A percentile compares a stretch with the other conserved stretches of the same genome.
These are phyloP conservation scores for Triticum aestivum DNA, from an alignment of 176 grass and related monocot species.

Conservation along the genomic window IWGSC_CS_RefSeq_v2.1 NC_057802.1:291969970-291970469, in stretches of 20 bases:
- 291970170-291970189: slow-evolving; percentile 86
- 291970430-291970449: slow-evolving; percentile 62
- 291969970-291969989: slow-evolving; percentile 23
- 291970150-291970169: slow-evolving; percentile 88
- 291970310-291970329: slow-evolving; percentile 27
- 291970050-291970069: slow-evolving; percentile 54
- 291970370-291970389: slow-evolving; percentile 22
- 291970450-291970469: slow-evolving; percentile 69
- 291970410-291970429: slow-evolving; percentile 98
- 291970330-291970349: slow-evolving; percentile 16
- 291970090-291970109: slow-evolving; percentile 58
- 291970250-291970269: slow-evolving; percentile 10
- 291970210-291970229: slow-evolving; percentile 6
- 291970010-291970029: slow-evolving; percentile 10
- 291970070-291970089: slow-evolving; percentile 46
- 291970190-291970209: slow-evolving; percentile 55
- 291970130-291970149: slow-evolving; percentile 81
- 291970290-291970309: slow-evolving; percentile 21
- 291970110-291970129: slow-evolving; percentile 86
- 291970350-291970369: slow-evolving; percentile 23
- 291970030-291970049: slow-evolving; percentile 25
- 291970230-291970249: slow-evolving; percentile 4
- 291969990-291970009: background rate
- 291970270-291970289: slow-evolving; percentile 11
- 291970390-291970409: slow-evolving; percentile 9